Percentiles rank a stretch among this genome's conserved stretches.
Conservation (phyloP, 441 rosid genomes). For the Raphanus hybrid region DNA sequence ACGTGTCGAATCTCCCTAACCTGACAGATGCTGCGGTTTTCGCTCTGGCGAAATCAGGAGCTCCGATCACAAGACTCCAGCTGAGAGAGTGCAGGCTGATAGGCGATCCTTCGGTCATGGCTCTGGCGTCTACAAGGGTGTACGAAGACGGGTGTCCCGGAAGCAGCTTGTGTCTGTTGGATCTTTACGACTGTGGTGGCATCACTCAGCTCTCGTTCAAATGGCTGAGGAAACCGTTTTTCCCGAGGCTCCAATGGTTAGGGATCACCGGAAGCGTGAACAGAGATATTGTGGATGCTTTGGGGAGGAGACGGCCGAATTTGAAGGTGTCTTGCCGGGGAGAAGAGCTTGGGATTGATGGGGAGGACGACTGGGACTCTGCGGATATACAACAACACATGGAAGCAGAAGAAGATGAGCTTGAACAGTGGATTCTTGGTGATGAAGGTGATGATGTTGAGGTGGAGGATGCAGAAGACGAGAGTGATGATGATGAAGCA, state of each 20-base stretch:
- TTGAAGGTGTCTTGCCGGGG: constrained; percentile 69
- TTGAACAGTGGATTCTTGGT: constrained; percentile 73
- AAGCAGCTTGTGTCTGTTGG: constrained; percentile 70
- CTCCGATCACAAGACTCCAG: constrained; percentile 72
- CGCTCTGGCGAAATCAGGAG: constrained; percentile 63
- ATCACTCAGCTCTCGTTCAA: constrained; percentile 74
- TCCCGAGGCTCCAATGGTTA: constrained; percentile 85
- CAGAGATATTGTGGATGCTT: constrained; percentile 79
- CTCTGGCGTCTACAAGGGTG: constrained; percentile 85
- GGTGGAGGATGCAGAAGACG: constrained; percentile 57
- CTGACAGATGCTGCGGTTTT: constrained; percentile 76
- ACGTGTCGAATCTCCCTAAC: constrained; percentile 78
- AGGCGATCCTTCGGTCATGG: constrained; percentile 83
- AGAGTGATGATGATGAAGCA: constrained; percentile 38
- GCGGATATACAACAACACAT: constrained; percentile 60
- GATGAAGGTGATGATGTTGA: constrained; percentile 58
- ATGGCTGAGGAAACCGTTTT: constrained; percentile 89
- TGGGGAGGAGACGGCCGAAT: constrained; percentile 74
- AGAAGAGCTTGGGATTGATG: constrained; percentile 74
- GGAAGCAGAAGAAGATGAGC: constrained; percentile 71
- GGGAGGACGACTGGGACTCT: constrained; percentile 62
- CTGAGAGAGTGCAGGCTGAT: constrained; percentile 82
- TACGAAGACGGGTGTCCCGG: constrained; percentile 73
- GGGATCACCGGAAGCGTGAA: constrained; percentile 83
- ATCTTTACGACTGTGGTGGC: constrained; percentile 85